Evolutionary conservation across 495 filamentous ascomycete species (phyloP), one percentile per base, ranked within the genome.

Genomic region (Rhypophila decipiens): DNA sequence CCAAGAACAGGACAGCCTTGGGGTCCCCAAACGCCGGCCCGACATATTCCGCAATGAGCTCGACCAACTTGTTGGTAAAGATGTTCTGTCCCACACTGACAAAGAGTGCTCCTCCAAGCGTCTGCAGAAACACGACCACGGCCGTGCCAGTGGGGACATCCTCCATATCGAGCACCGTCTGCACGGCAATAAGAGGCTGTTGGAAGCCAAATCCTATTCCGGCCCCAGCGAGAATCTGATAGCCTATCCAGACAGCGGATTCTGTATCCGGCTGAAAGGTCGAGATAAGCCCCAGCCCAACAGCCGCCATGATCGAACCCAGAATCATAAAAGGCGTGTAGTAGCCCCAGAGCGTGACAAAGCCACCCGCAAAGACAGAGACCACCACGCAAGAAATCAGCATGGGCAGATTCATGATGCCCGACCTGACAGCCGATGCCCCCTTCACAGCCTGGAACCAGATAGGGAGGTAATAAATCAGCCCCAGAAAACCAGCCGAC

Each of bases 391-490:
- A 63, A 2, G 65, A 59, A 17, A 91, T 70, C 17, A 95, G 76
- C 63, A 86, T 72, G 0, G 89, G 89, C 10, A 95, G 66, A 50
- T 82, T 87, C 63, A 79, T 78, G 59, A 94, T 84, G 18, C 90
- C 90, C 0, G 85, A 88, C 29, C 77, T 68, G 11, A 80, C 76
- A 11, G 89, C 84, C 0, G 70, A 70, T 1, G 77, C 78, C 40
- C 74, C 78, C 60, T 90, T 84, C 61, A 95, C 81, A 5, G 87
- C 79, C 57, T 96, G 90, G 73, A 96, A 94, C 84, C 85, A 96
- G 53, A 91, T 84, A 0, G 90, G 88, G 17, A 95, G 65, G 71
- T 85, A 84, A 61, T 82, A 88, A 17, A 82, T 63, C 2, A 80
- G 63, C n/a, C 85, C 65, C 45, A 91, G 78, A 65, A 88, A 87